phyloP scores from a whole-genome alignment of 345 rosid genomes.

The Diplotaxis tenuifolia region DNA sequence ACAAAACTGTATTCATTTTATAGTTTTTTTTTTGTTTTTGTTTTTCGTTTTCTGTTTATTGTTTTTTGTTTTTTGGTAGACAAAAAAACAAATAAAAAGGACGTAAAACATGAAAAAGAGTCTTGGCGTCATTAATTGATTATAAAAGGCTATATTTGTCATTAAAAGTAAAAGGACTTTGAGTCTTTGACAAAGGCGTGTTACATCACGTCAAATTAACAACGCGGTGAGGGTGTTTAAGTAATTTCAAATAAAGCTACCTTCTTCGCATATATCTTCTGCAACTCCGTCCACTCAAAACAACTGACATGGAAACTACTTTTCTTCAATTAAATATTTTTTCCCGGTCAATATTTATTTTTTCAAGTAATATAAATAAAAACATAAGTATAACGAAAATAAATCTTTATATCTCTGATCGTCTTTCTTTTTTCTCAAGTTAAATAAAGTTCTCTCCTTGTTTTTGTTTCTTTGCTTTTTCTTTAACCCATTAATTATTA shows the following conservation, averaged over 20 bases:
- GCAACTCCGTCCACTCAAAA: slow-evolving; percentile 36
- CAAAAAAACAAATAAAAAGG: neutral
- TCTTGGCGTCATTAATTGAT: slow-evolving; percentile 9
- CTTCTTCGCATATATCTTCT: slow-evolving; percentile 18
- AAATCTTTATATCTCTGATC: neutral
- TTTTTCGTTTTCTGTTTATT: no score
- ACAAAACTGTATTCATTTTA: no score
- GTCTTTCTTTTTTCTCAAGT: neutral
- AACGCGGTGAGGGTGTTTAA: neutral
- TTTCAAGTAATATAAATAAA: neutral
- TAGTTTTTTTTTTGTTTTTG: no score
- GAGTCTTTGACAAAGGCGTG: slow-evolving; percentile 24
- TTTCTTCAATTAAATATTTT: neutral
- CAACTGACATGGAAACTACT: slow-evolving; percentile 34
- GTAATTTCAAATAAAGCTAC: slow-evolving; percentile 15
- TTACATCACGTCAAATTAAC: slow-evolving; percentile 24
- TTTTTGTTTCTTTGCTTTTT: neutral
- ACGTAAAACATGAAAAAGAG: slow-evolving; percentile 5
- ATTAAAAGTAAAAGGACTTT: slow-evolving; percentile 33
- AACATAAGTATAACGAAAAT: neutral
- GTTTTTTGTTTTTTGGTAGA: no score
- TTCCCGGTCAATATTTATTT: neutral
- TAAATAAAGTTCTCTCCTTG: neutral
- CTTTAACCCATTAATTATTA: neutral
- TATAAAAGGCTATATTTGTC: slow-evolving; percentile 33